These are phyloP conservation scores for Karstenula rhodostoma DNA, from an alignment of 2,329 filamentous ascomycete genomes.

Conservation along the genomic window DNA sequence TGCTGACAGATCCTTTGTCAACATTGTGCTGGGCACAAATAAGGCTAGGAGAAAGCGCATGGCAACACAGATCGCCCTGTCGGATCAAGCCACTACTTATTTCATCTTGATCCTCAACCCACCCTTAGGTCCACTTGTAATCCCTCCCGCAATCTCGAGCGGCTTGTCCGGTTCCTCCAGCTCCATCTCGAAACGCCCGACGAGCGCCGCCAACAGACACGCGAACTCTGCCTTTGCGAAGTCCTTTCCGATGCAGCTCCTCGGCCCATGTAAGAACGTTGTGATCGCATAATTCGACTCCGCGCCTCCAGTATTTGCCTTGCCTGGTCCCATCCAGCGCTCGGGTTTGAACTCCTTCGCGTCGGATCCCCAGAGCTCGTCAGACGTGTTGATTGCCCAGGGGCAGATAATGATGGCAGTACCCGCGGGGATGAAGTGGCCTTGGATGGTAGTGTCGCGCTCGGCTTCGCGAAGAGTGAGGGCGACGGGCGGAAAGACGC, in stretches of 20 bases:
- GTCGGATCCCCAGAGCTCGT: constrained; percentile 77
- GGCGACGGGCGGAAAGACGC: constrained; percentile 75
- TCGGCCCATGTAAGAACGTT: constrained; percentile 86
- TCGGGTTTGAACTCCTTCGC: constrained; percentile 79
- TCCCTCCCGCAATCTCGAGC: constrained; percentile 71
- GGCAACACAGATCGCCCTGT: neutral
- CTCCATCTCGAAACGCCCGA: constrained; percentile 77
- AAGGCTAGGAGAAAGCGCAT: neutral
- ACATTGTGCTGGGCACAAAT: neutral
- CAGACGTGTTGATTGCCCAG: constrained; percentile 74
- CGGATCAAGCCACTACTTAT: constrained; percentile 9
- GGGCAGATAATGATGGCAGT: constrained; percentile 72
- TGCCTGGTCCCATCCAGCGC: constrained; percentile 58
- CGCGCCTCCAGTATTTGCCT: constrained; percentile 72
- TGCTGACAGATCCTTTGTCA: neutral
- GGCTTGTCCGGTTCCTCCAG: constrained; percentile 71
- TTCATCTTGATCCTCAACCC: constrained; percentile 75
- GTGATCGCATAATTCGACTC: constrained; percentile 78
- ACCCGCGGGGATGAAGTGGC: constrained; percentile 72
- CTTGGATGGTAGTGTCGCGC: constrained; percentile 70
- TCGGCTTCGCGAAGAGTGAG: constrained; percentile 72
- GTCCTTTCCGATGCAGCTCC: constrained; percentile 82
- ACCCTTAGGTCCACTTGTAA: constrained; percentile 76
- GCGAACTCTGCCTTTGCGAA: constrained; percentile 89
- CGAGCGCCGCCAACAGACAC: constrained; percentile 77